Base-by-base conservation (phyloP, 2,329 filamentous ascomycete genomes). In the Pseudopyricularia cyperi region DNA sequence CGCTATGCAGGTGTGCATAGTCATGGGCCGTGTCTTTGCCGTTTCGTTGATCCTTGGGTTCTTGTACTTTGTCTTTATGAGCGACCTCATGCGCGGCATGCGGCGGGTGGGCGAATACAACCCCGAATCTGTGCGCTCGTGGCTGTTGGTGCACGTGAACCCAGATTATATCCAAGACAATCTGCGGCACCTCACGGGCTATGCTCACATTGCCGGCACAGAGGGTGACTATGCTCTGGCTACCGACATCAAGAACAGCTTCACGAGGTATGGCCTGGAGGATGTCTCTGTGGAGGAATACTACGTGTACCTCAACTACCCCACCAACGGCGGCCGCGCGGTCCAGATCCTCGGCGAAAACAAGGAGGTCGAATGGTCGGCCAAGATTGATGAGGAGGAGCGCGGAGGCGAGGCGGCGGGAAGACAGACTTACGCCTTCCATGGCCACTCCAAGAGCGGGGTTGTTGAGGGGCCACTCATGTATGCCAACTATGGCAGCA, bases 261-360 rank as follows among this genome's bases (percentile, higher is more conserved):
- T 96, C 66, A 70, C 71, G 57, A 76, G 75, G 50, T 82, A 83
- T 46, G 78, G 80, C 4, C 74, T 98, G 62, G 89, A 95, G 59
- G 74, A 84, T 53, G 82, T 95, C 26, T 70, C 73, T 49, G 75
- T 89, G 61, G 85, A 95, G 60, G 80, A 89, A 63, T 95, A 87
- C 65, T 77, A 85, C 60, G 90, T 94, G 15, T 97, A 96, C 64
- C 71, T 97, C 61, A 97, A 97, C 66, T 98, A 95, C 64, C 89
- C 93, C 0, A 85, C 75, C 56, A 70, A 76, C 28, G 83, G 80
- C 55, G 93, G 91, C 12, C 77, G 93, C 49, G 79, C 82, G 53
- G 83, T 98, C 37, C 82, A 90, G 55, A 87, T 98, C 50, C 71
- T 95, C 55, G 82, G 84, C 34, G 76, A 76, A 0, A 79, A 83